phyloP scores from a whole-genome alignment of 441 rosid species.

The Gossypium gossypioides region DNA sequence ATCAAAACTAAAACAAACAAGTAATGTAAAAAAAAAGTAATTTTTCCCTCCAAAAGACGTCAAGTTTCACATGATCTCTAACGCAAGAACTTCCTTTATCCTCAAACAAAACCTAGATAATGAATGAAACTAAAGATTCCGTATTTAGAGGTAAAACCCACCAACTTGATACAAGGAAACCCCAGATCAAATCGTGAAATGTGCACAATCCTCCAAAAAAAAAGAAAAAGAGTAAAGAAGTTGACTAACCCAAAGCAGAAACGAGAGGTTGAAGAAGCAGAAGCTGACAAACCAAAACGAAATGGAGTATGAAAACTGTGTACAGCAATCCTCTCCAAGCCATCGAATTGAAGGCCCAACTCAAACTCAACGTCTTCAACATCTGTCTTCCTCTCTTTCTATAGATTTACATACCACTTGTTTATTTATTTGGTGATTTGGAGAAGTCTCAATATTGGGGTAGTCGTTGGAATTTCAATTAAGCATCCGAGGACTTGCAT shows the following conservation, averaged over 20 bases:
- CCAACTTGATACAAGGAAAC: neutral
- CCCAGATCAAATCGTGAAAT: slow-evolving; percentile 2
- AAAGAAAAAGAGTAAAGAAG: too few species aligned
- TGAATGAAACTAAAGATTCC: neutral
- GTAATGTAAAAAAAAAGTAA: neutral
- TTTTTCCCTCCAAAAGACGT: neutral
- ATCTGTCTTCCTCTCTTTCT: slow-evolving; percentile 5
- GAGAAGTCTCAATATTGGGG: neutral
- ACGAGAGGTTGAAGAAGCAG: slow-evolving; percentile 86
- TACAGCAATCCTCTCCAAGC: slow-evolving; percentile 60
- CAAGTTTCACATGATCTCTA: neutral
- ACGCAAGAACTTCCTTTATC: neutral
- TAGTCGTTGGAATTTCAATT: neutral
- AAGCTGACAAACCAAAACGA: slow-evolving; percentile 66
- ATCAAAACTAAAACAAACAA: neutral
- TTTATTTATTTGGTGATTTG: neutral
- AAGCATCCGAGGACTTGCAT: slow-evolving; percentile 1
- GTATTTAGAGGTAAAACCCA: neutral
- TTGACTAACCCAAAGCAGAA: slow-evolving; percentile 50
- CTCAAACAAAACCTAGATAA: neutral
- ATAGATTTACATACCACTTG: neutral
- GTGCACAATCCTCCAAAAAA: neutral
- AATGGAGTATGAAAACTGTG: slow-evolving; percentile 53
- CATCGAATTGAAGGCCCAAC: slow-evolving; percentile 41
- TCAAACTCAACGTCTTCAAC: slow-evolving; percentile 35